Conservation (phyloP, 805 yeast species). For the Huiozyma naganishii region DNA sequence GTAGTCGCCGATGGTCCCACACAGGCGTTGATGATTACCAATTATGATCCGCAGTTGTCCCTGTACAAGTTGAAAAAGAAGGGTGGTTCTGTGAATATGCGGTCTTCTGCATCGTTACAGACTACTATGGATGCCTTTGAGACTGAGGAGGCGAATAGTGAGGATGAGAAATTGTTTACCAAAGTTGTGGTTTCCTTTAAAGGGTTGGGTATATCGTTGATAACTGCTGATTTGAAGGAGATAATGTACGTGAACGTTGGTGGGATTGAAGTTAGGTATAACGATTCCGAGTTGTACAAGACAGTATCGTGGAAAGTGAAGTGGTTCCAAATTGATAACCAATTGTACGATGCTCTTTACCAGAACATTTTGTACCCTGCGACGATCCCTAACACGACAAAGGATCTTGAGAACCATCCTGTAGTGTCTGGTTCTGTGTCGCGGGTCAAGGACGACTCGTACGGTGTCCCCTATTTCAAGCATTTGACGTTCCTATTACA, state of each 20-base stretch:
- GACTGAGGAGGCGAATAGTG: constrained; percentile 28
- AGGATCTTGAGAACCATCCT: constrained; percentile 83
- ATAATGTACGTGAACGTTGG: constrained; percentile 71
- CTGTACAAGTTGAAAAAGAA: constrained; percentile 44
- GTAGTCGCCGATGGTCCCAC: constrained; percentile 96
- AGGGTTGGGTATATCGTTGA: constrained; percentile 81
- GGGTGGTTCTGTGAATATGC: constrained; percentile 13
- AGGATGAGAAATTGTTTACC: constrained; percentile 25
- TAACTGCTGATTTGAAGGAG: constrained; percentile 63
- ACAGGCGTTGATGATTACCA: constrained; percentile 74
- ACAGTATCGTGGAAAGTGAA: constrained; percentile 70
- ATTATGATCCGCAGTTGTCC: constrained; percentile 70
- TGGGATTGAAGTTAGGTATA: constrained; percentile 72
- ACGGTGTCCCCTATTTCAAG: constrained; percentile 83
- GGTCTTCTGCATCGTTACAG: constrained; percentile 18
- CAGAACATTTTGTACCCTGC: constrained; percentile 88
- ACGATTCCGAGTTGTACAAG: constrained; percentile 76
- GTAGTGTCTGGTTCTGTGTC: constrained; percentile 80
- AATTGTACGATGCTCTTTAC: constrained; percentile 74
- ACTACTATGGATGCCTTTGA: constrained; percentile 41
- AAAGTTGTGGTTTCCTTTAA: constrained; percentile 53
- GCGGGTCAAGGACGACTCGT: constrained; percentile 75
- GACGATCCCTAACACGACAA: constrained; percentile 71
- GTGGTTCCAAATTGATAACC: constrained; percentile 94
- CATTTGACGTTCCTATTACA: constrained; percentile 84